Base-by-base conservation (phyloP, 805 yeast species). In the Pichia rugopelliculosa region DNA sequence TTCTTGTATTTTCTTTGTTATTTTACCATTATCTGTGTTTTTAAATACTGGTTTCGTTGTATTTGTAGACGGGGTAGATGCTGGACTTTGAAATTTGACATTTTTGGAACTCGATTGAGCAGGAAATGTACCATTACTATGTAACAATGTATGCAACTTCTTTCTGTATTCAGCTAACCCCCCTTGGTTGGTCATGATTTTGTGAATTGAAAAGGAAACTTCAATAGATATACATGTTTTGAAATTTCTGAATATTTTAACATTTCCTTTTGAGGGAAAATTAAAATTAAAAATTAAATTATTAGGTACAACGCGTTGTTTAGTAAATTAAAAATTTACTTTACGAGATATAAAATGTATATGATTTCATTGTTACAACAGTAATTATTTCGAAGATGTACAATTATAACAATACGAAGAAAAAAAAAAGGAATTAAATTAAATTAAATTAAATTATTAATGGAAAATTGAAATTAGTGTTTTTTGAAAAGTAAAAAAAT, bases 81-180 rank as follows among this genome's bases (percentile, higher is more conserved):
- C 6, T n/a, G 34, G 15, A 15, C 8, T 15, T 30, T 15, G 34
- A 30, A 30, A 30, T n/a, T 30, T 30, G 34, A 30, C 34, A 30
- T 30, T 30, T 30, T 30, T 30, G 9, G 34, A 30, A 30, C 6
- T 30, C n/a, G n/a, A 10, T 30, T 7, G 34, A 30, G 10, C n/a
- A 30, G 34, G 5, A 30, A 3, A 3, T 1, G 34, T 12, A 12
- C 18, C 20, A 3, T 38, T 30, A 3, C 23, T 20, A 21, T 37
- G 45, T 5, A 47, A 25, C 17, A 47, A 24, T 3, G 36, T n/a
- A 26, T 47, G 46, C 10, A 47, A 12, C 11, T 39, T 43, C 22
- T 42, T 26, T 17, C 50, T 33, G 26, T 38, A 47, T 17, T 42
- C 36, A 6, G 46, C 46, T 11, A 47, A 27, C 4, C 39, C 24